Conservation (phyloP, 805 yeast genomes). For the Isabelozyma rhagii region DNA sequence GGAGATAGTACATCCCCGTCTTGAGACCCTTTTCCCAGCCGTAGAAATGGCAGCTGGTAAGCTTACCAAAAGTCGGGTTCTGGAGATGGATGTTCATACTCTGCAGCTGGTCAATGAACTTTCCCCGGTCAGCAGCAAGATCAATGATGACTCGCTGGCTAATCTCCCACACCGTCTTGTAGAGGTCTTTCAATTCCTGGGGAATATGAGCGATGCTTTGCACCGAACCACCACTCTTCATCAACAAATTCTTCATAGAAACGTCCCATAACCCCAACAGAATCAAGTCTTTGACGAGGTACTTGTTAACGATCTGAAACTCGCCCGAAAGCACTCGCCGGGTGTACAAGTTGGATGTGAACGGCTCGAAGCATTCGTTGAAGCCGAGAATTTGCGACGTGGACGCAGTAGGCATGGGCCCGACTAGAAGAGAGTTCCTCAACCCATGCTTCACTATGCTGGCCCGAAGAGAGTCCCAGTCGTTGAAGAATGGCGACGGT, state of each 20-base stretch:
- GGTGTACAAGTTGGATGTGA: slow-evolving; percentile 87
- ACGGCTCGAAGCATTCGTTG: slow-evolving; percentile 95
- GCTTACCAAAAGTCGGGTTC: slow-evolving; percentile 36
- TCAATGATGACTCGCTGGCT: slow-evolving; percentile 83
- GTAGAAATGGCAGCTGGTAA: slow-evolving; percentile 43
- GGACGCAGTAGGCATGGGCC: slow-evolving; percentile 98
- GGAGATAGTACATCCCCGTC: slow-evolving; percentile 38
- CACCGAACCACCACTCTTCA: slow-evolving; percentile 80
- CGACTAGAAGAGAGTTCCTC: slow-evolving; percentile 83
- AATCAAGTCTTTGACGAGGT: slow-evolving; percentile 76
- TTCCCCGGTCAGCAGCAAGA: slow-evolving; percentile 77
- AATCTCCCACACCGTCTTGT: slow-evolving; percentile 96
- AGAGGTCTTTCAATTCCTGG: slow-evolving; percentile 65
- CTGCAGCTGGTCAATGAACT: slow-evolving; percentile 57
- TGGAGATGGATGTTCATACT: slow-evolving; percentile 42
- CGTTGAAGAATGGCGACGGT: slow-evolving; percentile 74
- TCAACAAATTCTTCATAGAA: slow-evolving; percentile 71
- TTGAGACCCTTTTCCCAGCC: slow-evolving; percentile 38
- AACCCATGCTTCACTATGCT: slow-evolving; percentile 63
- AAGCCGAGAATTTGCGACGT: slow-evolving; percentile 93
- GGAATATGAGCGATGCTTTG: slow-evolving; percentile 77
- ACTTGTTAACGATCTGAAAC: slow-evolving; percentile 87
- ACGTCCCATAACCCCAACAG: slow-evolving; percentile 82
- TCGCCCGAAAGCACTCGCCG: slow-evolving; percentile 93
- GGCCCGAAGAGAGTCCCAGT: slow-evolving; percentile 74